Evolutionary conservation across 2,329 filamentous ascomycete genomes (phyloP), one percentile per base, ranked within the genome.

Genomic region (Calonectria ilicicola): DNA sequence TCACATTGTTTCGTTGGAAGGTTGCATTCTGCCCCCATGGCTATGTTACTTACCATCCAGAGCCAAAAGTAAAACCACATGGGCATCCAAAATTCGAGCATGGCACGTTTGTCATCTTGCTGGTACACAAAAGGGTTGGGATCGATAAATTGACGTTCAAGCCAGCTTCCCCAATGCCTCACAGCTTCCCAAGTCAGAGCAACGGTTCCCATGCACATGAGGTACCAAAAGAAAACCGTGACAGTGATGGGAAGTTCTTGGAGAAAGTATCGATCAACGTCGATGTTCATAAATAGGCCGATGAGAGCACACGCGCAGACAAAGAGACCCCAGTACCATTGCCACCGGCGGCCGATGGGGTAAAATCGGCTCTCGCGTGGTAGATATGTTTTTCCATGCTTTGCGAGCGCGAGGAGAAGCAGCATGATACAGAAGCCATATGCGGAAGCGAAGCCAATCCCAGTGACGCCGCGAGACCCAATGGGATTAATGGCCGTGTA

Each of bases 121-220:
- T 86, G 83, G 46, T 94, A 87, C 10, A 87, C 82, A 75, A 92
- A 94, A 0, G 91, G 90, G 80, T 95, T 91, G 2, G 90, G 89
- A 78, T 96, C 94, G 73, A 93, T 86, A 75, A 89, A 91, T 79
- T 95, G 93, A 65, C 93, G 88, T 83, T 95, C 93, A 84, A 92
- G 90, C 92, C 93, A 95, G 75, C 92, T 94, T 66, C 93, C 93
- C 93, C 94, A 96, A 83, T 95, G 93, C 17, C 94, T 88, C 5
- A 93, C 90, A 35, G 90, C 91, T 80, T 96, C 94, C 94, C 94
- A 96, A 1, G 94, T 90, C 35, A 91, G 81, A 2, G 92, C 93
- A 79, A 94, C 85, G 47, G 90, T 88, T 23, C 89, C 89, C 74
- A 92, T 89, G 69, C 94, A 88, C 85, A 93, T 89, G 63, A 95